These are phyloP conservation scores for Hylodesmum podocarpum DNA, from an alignment of 306 rosid genomes.

Conservation along the genomic window DNA sequence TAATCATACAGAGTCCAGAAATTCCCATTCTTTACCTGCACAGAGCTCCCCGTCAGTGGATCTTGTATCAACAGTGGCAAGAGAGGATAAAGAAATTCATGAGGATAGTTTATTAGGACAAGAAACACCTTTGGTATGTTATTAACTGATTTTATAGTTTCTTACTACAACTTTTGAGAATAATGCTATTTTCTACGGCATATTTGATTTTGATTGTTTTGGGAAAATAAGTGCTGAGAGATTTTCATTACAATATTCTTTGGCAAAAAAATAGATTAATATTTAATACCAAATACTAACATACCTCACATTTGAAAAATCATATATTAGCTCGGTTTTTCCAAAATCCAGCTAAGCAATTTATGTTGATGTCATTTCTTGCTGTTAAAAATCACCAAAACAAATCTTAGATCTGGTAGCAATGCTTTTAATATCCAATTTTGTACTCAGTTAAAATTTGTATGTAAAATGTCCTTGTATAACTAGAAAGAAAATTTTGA, in stretches of 20 bases:
- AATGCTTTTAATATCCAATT: background rate
- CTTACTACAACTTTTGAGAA: slow-evolving; percentile 19
- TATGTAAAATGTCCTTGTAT: slow-evolving; percentile 17
- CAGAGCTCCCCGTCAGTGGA: slow-evolving; percentile 82
- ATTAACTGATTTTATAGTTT: slow-evolving; percentile 20
- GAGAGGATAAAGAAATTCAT: slow-evolving; percentile 59
- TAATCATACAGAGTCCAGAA: slow-evolving; percentile 62
- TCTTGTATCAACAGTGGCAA: slow-evolving; percentile 54
- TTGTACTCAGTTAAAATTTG: background rate
- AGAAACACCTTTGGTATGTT: slow-evolving; percentile 84
- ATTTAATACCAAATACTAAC: too few relatives aligned
- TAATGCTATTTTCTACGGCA: slow-evolving; percentile 2
- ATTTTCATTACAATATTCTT: background rate
- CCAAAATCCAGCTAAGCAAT: background rate
- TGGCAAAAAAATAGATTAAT: background rate
- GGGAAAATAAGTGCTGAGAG: background rate
- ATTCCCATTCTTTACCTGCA: slow-evolving; percentile 60
- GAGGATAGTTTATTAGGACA: slow-evolving; percentile 70
- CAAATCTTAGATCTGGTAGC: slow-evolving; percentile 2
- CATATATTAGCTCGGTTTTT: slow-evolving; percentile 3
- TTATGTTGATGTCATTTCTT: slow-evolving; percentile 10
- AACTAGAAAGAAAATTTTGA: background rate
- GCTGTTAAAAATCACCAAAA: slow-evolving; percentile 12
- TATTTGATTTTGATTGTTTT: background rate
- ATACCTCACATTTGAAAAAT: slow-evolving; percentile 3